A percentile compares a stretch with the other conserved stretches of the same genome.
Conservation (phyloP, 2,329 filamentous ascomycete species). For the Stemphylium lycopersici region DNA sequence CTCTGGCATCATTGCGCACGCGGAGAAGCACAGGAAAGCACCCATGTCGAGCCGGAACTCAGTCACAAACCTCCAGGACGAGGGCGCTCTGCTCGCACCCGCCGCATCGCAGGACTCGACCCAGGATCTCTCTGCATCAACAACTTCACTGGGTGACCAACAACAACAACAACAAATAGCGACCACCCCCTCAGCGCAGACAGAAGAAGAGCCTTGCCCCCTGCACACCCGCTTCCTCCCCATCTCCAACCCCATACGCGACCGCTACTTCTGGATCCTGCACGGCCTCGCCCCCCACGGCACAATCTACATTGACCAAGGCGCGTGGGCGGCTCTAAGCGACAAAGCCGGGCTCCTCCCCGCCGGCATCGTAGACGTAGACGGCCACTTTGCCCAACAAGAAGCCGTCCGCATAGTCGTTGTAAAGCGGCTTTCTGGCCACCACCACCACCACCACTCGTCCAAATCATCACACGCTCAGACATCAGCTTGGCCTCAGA, state of each 20-base stretch:
- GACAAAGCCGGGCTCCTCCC: constrained; percentile 88
- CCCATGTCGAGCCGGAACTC: constrained; percentile 38
- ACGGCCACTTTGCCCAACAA: constrained; percentile 87
- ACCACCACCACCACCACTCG: neutral
- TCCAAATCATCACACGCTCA: constrained; percentile 5
- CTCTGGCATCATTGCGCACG: constrained; percentile 80
- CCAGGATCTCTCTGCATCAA: constrained; percentile 31
- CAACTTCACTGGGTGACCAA: constrained; percentile 42
- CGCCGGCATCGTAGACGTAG: constrained; percentile 87
- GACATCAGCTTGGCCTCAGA: constrained; percentile 1
- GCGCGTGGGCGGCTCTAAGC: constrained; percentile 78
- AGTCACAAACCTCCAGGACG: constrained; percentile 38
- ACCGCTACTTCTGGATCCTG: constrained; percentile 72
- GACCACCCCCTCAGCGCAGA: constrained; percentile 25
- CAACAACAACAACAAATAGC: constrained; percentile 24
- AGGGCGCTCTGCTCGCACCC: constrained; percentile 29
- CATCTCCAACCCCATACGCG: constrained; percentile 42
- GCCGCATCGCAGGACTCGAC: constrained; percentile 25
- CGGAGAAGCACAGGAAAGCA: constrained; percentile 65
- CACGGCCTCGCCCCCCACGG: constrained; percentile 91
- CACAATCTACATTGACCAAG: constrained; percentile 90
- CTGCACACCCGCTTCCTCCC: constrained; percentile 94
- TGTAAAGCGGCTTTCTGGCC: constrained; percentile 62
- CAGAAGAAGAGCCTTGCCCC: constrained; percentile 53
- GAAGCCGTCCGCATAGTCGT: constrained; percentile 89